Base-by-base conservation (phyloP, 371 early-diverging fungal species). In the Nematocida minor region DNA sequence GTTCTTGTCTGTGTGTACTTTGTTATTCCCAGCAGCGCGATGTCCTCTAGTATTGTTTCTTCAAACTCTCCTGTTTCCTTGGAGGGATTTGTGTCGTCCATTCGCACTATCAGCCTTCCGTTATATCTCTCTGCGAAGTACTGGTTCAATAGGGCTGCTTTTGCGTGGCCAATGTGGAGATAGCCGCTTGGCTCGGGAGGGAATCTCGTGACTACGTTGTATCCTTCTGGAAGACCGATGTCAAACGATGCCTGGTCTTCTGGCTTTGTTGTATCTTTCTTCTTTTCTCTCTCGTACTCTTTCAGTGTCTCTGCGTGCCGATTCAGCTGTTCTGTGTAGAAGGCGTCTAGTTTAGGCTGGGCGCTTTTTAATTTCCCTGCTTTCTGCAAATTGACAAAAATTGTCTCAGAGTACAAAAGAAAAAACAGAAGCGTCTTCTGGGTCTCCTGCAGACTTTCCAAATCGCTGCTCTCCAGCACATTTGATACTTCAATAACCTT, bases 111-210 rank as follows among this genome's bases (percentile, higher is more conserved):
- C 82, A 98, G 80, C 82, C 90, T 91, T 60, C 98, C 98, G 62
- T 91, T 88, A 86, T 94, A 93, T 38, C 85, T 84, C 22, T 90
- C 86, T 6, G 99, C 96, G 89, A 97, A 92, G 88, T 93, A 91
- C 81, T 95, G 90, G 88, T 98, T 99, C 71, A 99, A 84, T 48
- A 98, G 87, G 9, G 95, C 96, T 47, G 99, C 99, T 88, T 96
- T 97, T 55, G 94, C 95, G 86, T 97, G 97, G 62, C 99, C 98
- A 86, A 99, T 95, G 84, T 99, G 98, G 62, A 92, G 83, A 86
- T 89, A 94, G 18, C 99, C 98, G 83, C 95, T 96, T 66, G 99
- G 99, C 87, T 97, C 99, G 48, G 99, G 99, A 22, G 99, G 95
- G 88, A 97, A 97, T 78, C 97, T 87, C 25, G 95, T 95, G 36